Evolutionary conservation across 352 stramenopile species (phyloP).

Genomic region (Pythium folliculosum): DNA sequence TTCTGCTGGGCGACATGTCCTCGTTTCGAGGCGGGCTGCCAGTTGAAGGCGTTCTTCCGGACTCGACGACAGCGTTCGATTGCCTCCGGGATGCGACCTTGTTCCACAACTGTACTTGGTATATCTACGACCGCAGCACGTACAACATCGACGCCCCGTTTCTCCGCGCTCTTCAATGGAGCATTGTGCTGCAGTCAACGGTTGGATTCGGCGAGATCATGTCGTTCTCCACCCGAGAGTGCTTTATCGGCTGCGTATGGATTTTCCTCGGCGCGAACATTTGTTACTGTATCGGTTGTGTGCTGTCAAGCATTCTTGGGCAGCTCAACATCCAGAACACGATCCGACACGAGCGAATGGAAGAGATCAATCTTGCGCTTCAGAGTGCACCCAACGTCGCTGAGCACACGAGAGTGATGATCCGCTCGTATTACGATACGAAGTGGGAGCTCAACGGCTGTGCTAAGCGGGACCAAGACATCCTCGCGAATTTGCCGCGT

Average conservation of each 20-base stretch:
- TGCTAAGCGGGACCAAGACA: constrained; percentile 47
- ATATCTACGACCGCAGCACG: constrained; percentile 61
- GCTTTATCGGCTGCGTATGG: constrained; percentile 55
- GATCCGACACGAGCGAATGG: constrained; percentile 53
- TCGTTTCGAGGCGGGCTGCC: constrained; percentile 53
- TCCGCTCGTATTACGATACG: constrained; percentile 67
- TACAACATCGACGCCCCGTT: constrained; percentile 67
- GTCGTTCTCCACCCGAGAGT: constrained; percentile 59
- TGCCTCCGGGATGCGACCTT: constrained; percentile 56
- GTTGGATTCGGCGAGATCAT: constrained; percentile 74
- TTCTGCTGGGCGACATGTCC: constrained; percentile 45
- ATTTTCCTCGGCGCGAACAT: constrained; percentile 77
- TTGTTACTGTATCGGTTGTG: constrained; percentile 68
- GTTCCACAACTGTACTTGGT: constrained; percentile 72
- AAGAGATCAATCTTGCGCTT: constrained; percentile 63
- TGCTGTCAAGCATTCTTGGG: constrained; percentile 55
- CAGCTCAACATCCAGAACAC: constrained; percentile 52
- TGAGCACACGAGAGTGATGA: constrained; percentile 46
- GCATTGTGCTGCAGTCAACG: constrained; percentile 67
- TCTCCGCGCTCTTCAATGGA: constrained; percentile 67
- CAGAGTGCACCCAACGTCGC: constrained; percentile 45
- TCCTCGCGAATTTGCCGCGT: constrained; percentile 49
- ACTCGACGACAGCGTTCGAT: constrained; percentile 37
- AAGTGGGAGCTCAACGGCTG: constrained; percentile 79
- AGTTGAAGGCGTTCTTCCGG: constrained; percentile 22